A percentile compares a stretch with the other conserved stretches of the same genome.
phyloP scores from a whole-genome alignment of 345 rosid species.

The Eucalyptus globulus region DNA sequence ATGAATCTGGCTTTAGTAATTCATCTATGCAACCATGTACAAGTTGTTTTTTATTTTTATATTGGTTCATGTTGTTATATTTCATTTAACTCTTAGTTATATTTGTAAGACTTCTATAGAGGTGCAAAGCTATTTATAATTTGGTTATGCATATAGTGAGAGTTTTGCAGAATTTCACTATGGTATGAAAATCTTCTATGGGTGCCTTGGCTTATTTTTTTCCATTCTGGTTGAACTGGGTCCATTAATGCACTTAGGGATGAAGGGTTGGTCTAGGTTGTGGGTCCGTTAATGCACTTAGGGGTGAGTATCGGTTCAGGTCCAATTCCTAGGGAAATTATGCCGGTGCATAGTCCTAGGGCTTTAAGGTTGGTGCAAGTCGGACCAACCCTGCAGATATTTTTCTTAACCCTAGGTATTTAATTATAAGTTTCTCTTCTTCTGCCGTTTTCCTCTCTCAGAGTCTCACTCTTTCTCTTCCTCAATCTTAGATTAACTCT shows the following conservation, averaged over 20 bases:
- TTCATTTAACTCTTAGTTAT: background rate
- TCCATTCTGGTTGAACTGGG: background rate
- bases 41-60: constrained; percentile 15
- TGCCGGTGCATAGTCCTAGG: background rate
- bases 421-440: background rate
- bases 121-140: background rate
- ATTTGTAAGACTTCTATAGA: background rate
- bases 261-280: background rate
- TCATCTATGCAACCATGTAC: constrained; percentile 60
- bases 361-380: background rate
- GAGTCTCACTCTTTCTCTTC: background rate
- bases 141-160: background rate
- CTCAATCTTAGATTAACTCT: background rate
- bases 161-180: background rate
- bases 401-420: background rate
- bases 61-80: background rate
- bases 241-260: background rate
- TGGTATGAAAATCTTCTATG: background rate
- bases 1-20: constrained; percentile 66
- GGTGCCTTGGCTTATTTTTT: background rate
- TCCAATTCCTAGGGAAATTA: background rate
- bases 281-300: background rate
- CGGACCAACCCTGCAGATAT: background rate
- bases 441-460: background rate
- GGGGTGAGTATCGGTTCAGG: background rate